A percentile compares a stretch with the other conserved stretches of the same genome.
phyloP scores from a whole-genome alignment of 495 filamentous ascomycete genomes.

The Neurospora sp. region DNA sequence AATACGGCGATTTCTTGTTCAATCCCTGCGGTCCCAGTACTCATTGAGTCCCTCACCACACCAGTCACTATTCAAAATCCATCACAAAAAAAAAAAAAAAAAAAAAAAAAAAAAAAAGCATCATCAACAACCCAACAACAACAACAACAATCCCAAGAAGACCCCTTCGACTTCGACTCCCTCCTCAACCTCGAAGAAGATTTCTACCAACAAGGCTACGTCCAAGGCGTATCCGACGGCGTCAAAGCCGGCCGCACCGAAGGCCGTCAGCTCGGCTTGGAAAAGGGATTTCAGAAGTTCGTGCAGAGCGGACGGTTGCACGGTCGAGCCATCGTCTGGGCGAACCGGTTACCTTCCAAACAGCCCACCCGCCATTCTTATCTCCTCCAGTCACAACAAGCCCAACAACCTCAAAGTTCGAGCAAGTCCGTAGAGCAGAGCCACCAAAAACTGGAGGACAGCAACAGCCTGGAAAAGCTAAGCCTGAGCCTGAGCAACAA shows the following conservation, averaged over 20 bases:
- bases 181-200: conserved; percentile 70
- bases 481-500: too few species aligned
- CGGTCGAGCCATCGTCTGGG: conserved; percentile 77
- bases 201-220: conserved; percentile 80
- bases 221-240: conserved; percentile 66
- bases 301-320: conserved; percentile 67
- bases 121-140: not conserved
- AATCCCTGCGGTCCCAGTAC: too few species aligned
- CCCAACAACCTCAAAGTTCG: too few species aligned
- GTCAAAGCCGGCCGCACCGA: conserved; percentile 71
- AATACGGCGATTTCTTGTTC: too few species aligned
- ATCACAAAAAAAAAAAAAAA: too few species aligned
- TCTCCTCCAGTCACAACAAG: not conserved
- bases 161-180: conserved; percentile 50
- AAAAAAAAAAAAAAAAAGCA: too few species aligned
- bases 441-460: too few species aligned
- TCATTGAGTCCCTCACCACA: too few species aligned
- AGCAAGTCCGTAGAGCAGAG: too few species aligned
- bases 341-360: conserved; percentile 26
- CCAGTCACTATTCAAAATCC: too few species aligned
- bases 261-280: conserved; percentile 79
- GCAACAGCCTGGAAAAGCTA: too few species aligned
- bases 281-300: conserved; percentile 91
- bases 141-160: conserved; percentile 13
- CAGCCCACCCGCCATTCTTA: not conserved